A percentile compares a stretch with the other conserved stretches of the same genome.
Conservation (phyloP, 1,284 basidiomycete genomes). For the Sporisorium reilianum region DNA sequence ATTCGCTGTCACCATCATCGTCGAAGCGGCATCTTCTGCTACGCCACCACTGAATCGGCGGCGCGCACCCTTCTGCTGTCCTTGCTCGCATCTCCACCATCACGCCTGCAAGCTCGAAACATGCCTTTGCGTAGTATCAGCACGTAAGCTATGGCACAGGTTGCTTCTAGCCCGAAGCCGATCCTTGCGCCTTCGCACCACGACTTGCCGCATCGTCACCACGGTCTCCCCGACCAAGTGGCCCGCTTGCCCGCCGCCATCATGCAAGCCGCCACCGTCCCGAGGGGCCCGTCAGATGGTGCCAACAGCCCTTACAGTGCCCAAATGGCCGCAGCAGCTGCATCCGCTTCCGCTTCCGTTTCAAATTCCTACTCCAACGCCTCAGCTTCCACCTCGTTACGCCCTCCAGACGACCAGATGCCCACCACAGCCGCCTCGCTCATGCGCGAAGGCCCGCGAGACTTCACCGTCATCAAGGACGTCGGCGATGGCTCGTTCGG, state of each 20-base stretch:
- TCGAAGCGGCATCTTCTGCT: background rate
- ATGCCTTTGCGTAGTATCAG: conserved; percentile 28
- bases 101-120: conserved; percentile 19
- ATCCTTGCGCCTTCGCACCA: conserved; percentile 25
- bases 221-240: conserved; percentile 18
- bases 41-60: too few relatives aligned
- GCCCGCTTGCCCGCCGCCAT: conserved; percentile 15
- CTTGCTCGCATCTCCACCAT: background rate
- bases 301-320: conserved; percentile 5
- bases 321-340: background rate
- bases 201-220: conserved; percentile 23
- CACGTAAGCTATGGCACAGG: conserved; percentile 46
- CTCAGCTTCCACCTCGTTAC: conserved; percentile 9
- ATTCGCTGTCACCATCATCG: background rate
- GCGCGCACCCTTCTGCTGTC: background rate
- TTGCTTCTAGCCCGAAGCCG: conserved; percentile 36
- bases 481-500: conserved; percentile 75
- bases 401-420: conserved; percentile 40
- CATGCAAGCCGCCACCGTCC: conserved; percentile 16
- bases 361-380: conserved; percentile 2
- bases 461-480: conserved; percentile 66
- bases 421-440: conserved; percentile 62
- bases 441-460: conserved; percentile 61
- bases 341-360: conserved; percentile 10
- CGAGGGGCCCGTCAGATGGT: conserved; percentile 14